These are phyloP conservation scores for Penicillium thymicola DNA, from an alignment of 2,329 filamentous ascomycete species.

Conservation along the genomic window DNA sequence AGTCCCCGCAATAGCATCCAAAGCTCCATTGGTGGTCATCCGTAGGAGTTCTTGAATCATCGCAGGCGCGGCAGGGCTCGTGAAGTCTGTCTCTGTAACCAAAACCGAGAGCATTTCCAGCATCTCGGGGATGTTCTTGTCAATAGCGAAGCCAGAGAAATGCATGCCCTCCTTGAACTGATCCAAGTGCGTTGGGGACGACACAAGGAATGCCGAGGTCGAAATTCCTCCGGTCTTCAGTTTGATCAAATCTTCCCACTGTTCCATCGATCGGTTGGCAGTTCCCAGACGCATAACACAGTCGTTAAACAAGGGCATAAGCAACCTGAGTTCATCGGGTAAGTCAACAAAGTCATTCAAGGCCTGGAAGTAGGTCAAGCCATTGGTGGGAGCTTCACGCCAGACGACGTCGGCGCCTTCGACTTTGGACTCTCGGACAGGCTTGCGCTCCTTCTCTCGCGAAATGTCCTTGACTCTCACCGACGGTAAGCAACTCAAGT, in stretches of 20 bases:
- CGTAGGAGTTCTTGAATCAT: conserved; percentile 86
- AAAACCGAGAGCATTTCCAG: conserved; percentile 78
- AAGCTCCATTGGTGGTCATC: conserved; percentile 79
- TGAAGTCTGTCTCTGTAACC: conserved; percentile 85
- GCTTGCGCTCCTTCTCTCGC: conserved; percentile 70
- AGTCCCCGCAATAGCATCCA: conserved; percentile 86
- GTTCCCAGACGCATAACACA: conserved; percentile 92
- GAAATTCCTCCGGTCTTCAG: conserved; percentile 90
- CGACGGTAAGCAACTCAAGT: conserved; percentile 82
- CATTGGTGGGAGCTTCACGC: conserved; percentile 91
- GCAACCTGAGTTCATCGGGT: conserved; percentile 75
- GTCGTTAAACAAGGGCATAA: conserved; percentile 88
- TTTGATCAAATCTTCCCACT: conserved; percentile 93
- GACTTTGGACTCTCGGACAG: conserved; percentile 56
- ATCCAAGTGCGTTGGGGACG: conserved; percentile 69
- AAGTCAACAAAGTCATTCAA: conserved; percentile 76
- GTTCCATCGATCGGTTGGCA: conserved; percentile 81
- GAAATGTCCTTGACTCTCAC: conserved; percentile 88
- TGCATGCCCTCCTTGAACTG: conserved; percentile 75
- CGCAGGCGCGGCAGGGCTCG: conserved; percentile 72
- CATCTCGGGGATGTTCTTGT: conserved; percentile 88
- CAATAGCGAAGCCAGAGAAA: conserved; percentile 81
- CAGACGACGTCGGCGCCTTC: conserved; percentile 73
- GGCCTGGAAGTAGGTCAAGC: conserved; percentile 91
- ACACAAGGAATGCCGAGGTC: conserved; percentile 76